Evolutionary conservation across 78 protist genomes (phyloP).

Genomic region (Paratrimastix pyriformis): DNA sequence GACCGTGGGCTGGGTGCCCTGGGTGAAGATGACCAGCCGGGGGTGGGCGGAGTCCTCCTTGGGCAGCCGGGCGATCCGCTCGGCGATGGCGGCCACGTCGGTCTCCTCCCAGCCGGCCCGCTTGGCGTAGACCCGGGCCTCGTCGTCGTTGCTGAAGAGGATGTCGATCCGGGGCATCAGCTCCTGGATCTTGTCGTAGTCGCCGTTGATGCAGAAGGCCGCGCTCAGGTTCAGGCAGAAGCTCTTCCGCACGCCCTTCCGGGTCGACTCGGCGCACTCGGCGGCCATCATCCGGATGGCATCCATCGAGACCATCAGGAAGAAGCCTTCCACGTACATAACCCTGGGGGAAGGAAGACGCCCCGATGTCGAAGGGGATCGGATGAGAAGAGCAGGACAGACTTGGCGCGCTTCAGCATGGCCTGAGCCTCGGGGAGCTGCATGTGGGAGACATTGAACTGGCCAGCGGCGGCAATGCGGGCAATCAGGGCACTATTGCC

Average conservation of each 20-base stretch:
- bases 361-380: no score
- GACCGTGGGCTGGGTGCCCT: not conserved
- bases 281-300: not conserved
- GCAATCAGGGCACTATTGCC: no score
- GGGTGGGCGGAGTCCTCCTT: not conserved
- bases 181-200: not conserved
- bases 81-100: not conserved
- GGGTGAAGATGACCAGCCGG: not conserved
- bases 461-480: not conserved
- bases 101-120: not conserved
- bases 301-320: not conserved
- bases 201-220: not conserved
- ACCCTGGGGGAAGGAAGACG: no score
- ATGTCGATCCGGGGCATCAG: not conserved
- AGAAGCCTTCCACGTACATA: not conserved
- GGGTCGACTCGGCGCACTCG: not conserved
- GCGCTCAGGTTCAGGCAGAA: slow-evolving; percentile 8
- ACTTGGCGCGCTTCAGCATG: not conserved
- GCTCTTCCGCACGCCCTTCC: not conserved
- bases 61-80: not conserved
- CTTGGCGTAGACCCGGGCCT: slow-evolving; percentile 8
- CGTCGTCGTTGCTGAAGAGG: slow-evolving; percentile 8
- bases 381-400: no score
- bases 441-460: not conserved
- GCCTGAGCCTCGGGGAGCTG: not conserved